Evolutionary conservation across 306 rosid genomes (phyloP), one percentile per base, ranked within the genome.

Genomic region (Phaseolus lunatus): DNA sequence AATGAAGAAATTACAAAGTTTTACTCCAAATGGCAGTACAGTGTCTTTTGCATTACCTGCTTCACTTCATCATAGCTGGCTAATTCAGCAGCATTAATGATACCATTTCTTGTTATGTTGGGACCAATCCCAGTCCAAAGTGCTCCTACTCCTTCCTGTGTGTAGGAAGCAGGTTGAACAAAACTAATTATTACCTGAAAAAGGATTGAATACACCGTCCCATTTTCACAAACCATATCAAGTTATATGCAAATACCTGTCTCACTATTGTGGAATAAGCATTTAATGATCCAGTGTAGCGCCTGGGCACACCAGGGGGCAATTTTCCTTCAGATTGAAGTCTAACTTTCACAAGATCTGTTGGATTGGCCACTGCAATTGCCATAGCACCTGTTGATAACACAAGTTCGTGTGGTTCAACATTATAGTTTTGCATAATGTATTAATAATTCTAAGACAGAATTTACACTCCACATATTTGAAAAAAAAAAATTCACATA

Each of bases 31-130:
- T 63, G 72, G 63, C 23, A 49, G 48, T 61, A 18, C 6, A 8
- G 44, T 20, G 35, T 29, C 35, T 67, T 27, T 11, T 26, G 70
- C 31, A 58, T 59, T 37, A 90, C 98, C 91, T 95, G 74, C 82
- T 95, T 95, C 87, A 95, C 98, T 92, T 95, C 96, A 86, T 92
- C 98, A 76, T 92, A 95, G 84, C 97, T 95, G 57, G 98, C 98
- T 72, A 95, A 88, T 79, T 95, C 98, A 52, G 98, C 98, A 70
- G 98, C 98, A 68, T 95, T 95, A 58, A 95, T 95, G 82, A 95
- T 92, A 53, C 92, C 97, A 77, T 95, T 95, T 87, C 98, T 88
- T 43, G 95, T 92, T 14, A 95, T n/a, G 70, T 95, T 95, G 72
- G 98, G 98, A 78, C 98, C 98, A 35, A 95, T 12, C 44, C 98